Conservation (phyloP, 495 filamentous ascomycete species). For the Cercophora newfieldiana region DNA sequence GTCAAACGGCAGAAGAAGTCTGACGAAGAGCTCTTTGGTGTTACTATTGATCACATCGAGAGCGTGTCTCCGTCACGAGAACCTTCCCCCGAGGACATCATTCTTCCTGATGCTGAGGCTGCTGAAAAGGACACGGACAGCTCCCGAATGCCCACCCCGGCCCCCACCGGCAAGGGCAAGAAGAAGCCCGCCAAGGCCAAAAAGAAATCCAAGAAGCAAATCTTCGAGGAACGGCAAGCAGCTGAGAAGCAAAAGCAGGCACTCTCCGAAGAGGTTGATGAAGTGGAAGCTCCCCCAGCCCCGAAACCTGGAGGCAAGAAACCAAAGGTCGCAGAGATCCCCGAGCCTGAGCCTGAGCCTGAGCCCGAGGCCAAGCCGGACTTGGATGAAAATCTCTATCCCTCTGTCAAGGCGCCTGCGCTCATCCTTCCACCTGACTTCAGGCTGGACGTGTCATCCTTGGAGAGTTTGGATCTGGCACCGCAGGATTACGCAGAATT, state of each 20-base stretch:
- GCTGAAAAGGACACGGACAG: slow-evolving; percentile 41
- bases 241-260: slow-evolving; percentile 52
- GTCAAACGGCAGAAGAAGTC: slow-evolving; percentile 72
- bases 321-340: neutral
- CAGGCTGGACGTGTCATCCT: slow-evolving; percentile 37
- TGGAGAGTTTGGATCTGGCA: slow-evolving; percentile 50
- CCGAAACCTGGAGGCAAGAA: slow-evolving; percentile 19
- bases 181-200: slow-evolving; percentile 55
- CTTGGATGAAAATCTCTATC: slow-evolving; percentile 43
- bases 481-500: slow-evolving; percentile 76
- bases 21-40: slow-evolving; percentile 75
- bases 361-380: slow-evolving; percentile 31
- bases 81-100: slow-evolving; percentile 38
- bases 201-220: slow-evolving; percentile 73
- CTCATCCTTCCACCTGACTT: slow-evolving; percentile 34
- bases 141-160: slow-evolving; percentile 45
- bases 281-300: slow-evolving; percentile 32
- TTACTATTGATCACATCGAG: slow-evolving; percentile 55
- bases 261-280: slow-evolving; percentile 42
- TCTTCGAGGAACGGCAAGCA: slow-evolving; percentile 67
- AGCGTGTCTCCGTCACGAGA: slow-evolving; percentile 44
- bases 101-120: slow-evolving; percentile 40
- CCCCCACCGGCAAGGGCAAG: slow-evolving; percentile 37
- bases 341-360: slow-evolving; percentile 22
- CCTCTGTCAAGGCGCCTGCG: slow-evolving; percentile 26